phyloP scores from a whole-genome alignment of 352 stramenopile species.

The Pelagophyceae sp. region DNA sequence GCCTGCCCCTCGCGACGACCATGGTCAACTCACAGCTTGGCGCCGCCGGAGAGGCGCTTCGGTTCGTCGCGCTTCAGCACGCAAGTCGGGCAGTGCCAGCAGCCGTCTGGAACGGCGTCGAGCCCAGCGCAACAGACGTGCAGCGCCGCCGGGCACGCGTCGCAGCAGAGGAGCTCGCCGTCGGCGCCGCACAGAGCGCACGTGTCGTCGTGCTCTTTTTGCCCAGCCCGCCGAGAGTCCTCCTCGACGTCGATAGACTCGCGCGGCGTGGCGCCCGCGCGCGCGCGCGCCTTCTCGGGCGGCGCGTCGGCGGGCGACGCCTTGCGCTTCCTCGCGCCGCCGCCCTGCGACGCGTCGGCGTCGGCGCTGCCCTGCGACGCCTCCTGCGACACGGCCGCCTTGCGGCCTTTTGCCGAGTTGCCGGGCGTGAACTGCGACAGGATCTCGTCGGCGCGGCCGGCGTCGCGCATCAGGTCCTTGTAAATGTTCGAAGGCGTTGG shows the following conservation, averaged over 20 bases:
- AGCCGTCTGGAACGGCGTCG: neutral
- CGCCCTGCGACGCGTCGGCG: neutral
- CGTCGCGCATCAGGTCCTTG: neutral
- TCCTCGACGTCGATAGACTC: neutral
- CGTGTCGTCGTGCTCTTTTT: neutral
- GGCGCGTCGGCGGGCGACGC: neutral
- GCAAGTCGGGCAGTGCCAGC: neutral
- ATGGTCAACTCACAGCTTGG: no score
- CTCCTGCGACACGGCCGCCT: neutral
- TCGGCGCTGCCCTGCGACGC: neutral
- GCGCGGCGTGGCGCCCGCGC: neutral
- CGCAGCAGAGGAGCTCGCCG: neutral
- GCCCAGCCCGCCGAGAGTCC: neutral
- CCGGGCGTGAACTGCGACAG: neutral
- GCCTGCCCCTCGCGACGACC: no score
- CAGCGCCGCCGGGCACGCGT: neutral
- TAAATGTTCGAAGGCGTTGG: constrained; percentile 5
- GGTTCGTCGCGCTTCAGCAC: neutral
- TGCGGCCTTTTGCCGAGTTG: constrained; percentile 2
- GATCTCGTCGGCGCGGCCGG: constrained; percentile 7
- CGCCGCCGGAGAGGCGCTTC: no score
- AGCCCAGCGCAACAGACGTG: neutral
- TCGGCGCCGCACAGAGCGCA: neutral
- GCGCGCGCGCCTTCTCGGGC: neutral
- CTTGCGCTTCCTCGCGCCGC: neutral